Percentiles rank a stretch among this genome's conserved stretches.
These are phyloP conservation scores for Aspergillus melleus DNA, from an alignment of 2,329 filamentous ascomycete genomes.

Conservation along the genomic window DNA sequence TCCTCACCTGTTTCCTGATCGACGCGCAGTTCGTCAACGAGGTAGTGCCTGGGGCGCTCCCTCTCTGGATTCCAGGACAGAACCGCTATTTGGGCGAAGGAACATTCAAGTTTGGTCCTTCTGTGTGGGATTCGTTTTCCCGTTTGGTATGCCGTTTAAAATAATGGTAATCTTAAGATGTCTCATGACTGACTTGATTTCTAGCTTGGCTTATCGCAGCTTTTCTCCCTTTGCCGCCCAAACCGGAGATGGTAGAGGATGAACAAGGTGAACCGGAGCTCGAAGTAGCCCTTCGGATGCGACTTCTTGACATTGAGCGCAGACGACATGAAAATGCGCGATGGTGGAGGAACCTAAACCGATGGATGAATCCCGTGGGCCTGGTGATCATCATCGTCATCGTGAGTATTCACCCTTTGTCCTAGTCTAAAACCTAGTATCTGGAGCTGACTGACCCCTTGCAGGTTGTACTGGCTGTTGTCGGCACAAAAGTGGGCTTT, in stretches of 20 bases:
- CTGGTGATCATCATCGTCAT: conserved; percentile 56
- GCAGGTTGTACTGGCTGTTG: conserved; percentile 32
- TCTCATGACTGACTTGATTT: conserved; percentile 1
- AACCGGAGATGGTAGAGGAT: conserved; percentile 53
- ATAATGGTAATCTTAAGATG: not conserved
- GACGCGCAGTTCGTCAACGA: conserved; percentile 54
- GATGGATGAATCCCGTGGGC: conserved; percentile 60
- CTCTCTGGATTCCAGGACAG: conserved; percentile 65
- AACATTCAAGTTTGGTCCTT: conserved; percentile 77
- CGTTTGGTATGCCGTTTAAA: conserved; percentile 54
- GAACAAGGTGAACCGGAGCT: conserved; percentile 46
- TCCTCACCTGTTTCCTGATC: conserved; percentile 68
- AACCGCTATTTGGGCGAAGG: conserved; percentile 62
- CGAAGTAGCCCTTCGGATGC: conserved; percentile 47
- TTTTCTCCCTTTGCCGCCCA: conserved; percentile 68
- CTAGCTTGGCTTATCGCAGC: conserved; percentile 78
- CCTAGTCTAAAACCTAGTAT: no score
- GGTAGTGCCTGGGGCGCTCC: conserved; percentile 72
- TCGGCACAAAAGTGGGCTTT: conserved; percentile 36
- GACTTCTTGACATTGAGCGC: conserved; percentile 47
- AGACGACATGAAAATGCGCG: conserved; percentile 59
- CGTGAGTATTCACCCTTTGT: conserved; percentile 41
- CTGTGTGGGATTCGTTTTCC: conserved; percentile 74
- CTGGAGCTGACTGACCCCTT: conserved; percentile 17
- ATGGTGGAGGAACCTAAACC: conserved; percentile 65